These are phyloP conservation scores for Rhazya stricta DNA, from an alignment of 257 asterid genomes.

Conservation along the genomic window DNA sequence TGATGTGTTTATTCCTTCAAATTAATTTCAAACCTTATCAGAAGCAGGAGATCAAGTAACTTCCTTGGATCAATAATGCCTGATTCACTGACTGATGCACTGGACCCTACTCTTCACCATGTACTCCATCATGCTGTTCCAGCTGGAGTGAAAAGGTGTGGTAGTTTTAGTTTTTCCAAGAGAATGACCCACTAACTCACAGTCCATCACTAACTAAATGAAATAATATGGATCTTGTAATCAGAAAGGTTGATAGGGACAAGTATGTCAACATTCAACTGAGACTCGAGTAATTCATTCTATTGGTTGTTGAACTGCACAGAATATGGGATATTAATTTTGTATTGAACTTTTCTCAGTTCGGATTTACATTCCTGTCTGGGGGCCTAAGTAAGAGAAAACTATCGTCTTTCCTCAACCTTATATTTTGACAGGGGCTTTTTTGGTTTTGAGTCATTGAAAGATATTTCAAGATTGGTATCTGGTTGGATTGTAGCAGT, in stretches of 20 bases:
- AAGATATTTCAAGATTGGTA: background rate
- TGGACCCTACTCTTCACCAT: slow-evolving; percentile 81
- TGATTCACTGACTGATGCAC: slow-evolving; percentile 60
- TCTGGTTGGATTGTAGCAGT: background rate
- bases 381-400: background rate
- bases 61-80: slow-evolving; percentile 79
- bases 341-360: background rate
- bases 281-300: background rate
- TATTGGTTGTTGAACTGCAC: background rate
- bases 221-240: background rate
- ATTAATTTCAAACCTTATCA: slow-evolving; percentile 19
- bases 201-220: background rate
- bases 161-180: slow-evolving; percentile 5
- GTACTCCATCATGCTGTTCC: slow-evolving; percentile 76
- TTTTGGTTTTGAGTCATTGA: background rate
- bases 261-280: background rate
- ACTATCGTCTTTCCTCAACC: background rate
- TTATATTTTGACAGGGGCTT: background rate
- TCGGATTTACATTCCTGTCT: background rate
- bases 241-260: background rate
- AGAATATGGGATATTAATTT: background rate
- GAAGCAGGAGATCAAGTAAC: slow-evolving; percentile 57
- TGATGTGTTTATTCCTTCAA: background rate
- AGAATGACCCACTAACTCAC: background rate
- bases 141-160: slow-evolving; percentile 75